Conservation (phyloP, 2,329 filamentous ascomycete genomes). For the Ophiostoma novo-ulmi region DNA sequence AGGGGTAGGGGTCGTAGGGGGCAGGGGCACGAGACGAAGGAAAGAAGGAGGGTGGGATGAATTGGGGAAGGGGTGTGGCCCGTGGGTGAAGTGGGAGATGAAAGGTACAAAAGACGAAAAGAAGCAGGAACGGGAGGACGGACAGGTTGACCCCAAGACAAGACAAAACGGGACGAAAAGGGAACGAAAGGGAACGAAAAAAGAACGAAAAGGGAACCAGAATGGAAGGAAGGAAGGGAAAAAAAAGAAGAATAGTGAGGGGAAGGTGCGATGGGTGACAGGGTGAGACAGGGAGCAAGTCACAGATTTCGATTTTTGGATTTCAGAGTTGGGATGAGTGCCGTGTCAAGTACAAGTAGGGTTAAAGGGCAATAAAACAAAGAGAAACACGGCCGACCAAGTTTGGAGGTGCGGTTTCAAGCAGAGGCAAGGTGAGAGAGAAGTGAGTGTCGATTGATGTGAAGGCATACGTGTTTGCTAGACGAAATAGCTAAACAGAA, state of each 20-base stretch:
- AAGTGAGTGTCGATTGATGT: background rate
- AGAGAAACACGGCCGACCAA: conserved; percentile 3
- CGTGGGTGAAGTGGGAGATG: conserved; percentile 8
- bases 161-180: background rate
- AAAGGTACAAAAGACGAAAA: conserved; percentile 19
- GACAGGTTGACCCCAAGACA: background rate
- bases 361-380: background rate
- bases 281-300: conserved; percentile 1
- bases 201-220: background rate
- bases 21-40: conserved; percentile 17
- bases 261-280: conserved; percentile 3
- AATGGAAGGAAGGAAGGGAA: background rate
- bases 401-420: background rate
- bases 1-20: background rate
- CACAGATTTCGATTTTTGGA: background rate
- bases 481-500: background rate
- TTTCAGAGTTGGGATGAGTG: background rate
- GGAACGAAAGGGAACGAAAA: background rate
- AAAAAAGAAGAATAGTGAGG: background rate
- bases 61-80: conserved; percentile 16
- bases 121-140: conserved; percentile 17
- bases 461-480: background rate
- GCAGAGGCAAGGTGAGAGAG: background rate
- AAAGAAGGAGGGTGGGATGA: conserved; percentile 11
- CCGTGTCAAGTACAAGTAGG: no score